Evolutionary conservation across 768 basidiomycete genomes (phyloP), one percentile per base, ranked within the genome.

Genomic region (Lentinula raphanica): DNA sequence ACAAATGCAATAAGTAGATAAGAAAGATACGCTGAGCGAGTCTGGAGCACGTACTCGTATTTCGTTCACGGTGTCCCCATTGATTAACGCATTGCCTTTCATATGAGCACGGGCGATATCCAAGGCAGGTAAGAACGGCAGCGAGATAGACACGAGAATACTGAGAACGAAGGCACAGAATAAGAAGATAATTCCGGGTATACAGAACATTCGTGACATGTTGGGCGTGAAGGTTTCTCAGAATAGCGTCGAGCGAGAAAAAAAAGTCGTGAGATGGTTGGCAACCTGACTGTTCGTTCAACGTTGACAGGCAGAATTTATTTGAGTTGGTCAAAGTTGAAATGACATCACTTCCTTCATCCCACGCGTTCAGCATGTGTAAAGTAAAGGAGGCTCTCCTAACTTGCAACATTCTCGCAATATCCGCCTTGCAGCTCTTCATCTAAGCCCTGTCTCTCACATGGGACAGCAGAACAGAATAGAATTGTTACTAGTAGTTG

Each of bases 71-170:
- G 65, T 69, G 15, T 69, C 59, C 21, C 63, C 49, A 31, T 51
- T 61, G 60, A 59, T 71, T 58, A 53, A 63, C 59, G 39, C 74
- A 17, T 59, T 72, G 42, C 64, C 62, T 23, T 65, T 72, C 56
- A 85, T 82, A 54, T 81, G 77, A 11, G 80, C 76, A 28, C 88
- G 84, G 13, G 79, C 76, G 65, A 92, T 75, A 69, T 90, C 89
- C 63, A 90, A 73, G 0, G 79, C 81, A 19, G 84, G 75, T 21
- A 92, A 75, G 71, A 73, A 84, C 1, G 90, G 90, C 3, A 90
- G 73, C 15, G 89, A 91, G 49, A 92, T 76, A 12, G 88, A 84
- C 31, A 84, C 80, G 61, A 91, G 72, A 66, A 90, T 74, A 63
- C 79, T 80, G 60, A 91, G 79, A 1, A 86, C 77, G 58, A 90